Evolutionary conservation across 2,329 filamentous ascomycete species (phyloP).

Genomic region (Harringtonia lauricola): DNA sequence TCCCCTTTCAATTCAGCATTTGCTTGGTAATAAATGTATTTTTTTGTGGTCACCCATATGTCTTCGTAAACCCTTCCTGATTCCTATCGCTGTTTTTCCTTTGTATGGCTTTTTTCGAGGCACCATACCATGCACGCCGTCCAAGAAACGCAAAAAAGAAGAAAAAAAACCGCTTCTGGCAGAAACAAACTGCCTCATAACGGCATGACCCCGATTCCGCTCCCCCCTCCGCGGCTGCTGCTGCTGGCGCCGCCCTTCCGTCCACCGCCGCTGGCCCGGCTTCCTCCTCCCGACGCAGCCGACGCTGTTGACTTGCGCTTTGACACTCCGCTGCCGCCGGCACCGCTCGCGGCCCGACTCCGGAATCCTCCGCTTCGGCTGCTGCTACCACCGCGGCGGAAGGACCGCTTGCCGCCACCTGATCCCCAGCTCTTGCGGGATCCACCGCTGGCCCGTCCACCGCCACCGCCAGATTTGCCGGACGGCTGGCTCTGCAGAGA

Average conservation of each 20-base stretch:
- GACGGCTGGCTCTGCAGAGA: slow-evolving; percentile 12
- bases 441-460: slow-evolving; percentile 13
- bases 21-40: no score
- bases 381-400: slow-evolving; percentile 6
- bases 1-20: neutral
- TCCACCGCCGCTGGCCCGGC: neutral
- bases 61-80: neutral
- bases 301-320: slow-evolving; percentile 4
- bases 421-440: slow-evolving; percentile 7
- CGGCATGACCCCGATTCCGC: slow-evolving; percentile 15
- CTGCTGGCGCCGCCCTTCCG: slow-evolving; percentile 1
- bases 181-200: slow-evolving; percentile 5
- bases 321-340: slow-evolving; percentile 7
- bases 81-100: no score
- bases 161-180: neutral
- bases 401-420: slow-evolving; percentile 8
- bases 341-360: slow-evolving; percentile 8
- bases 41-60: neutral
- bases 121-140: no score
- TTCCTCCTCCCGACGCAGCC: neutral
- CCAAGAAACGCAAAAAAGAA: neutral
- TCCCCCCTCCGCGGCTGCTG: neutral
- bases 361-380: neutral
- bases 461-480: slow-evolving; percentile 7
- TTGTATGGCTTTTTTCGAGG: no score